phyloP scores from a whole-genome alignment of 768 basidiomycete species.

The Melanogaster broomeanus region DNA sequence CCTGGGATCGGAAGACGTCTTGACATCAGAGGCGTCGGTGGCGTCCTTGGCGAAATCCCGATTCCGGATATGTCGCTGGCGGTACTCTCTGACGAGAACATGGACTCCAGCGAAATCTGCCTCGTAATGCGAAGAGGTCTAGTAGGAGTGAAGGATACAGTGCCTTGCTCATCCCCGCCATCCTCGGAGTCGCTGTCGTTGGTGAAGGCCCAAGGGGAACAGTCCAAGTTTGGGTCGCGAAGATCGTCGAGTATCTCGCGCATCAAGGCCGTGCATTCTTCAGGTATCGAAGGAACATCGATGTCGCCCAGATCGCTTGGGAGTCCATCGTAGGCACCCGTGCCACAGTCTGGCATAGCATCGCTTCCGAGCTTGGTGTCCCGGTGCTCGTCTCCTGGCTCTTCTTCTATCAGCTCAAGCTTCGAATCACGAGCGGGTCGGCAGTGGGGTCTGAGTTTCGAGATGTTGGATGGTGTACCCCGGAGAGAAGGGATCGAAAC shows the following conservation, averaged over 20 bases:
- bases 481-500: not conserved
- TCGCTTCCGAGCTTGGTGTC: too few relatives aligned
- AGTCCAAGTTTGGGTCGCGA: slow-evolving; percentile 13
- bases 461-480: not conserved
- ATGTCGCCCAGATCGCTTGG: not conserved
- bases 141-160: not conserved
- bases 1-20: not conserved
- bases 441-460: not conserved
- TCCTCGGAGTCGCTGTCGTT: slow-evolving; percentile 8
- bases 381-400: not conserved
- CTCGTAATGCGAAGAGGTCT: not conserved
- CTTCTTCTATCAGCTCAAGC: not conserved
- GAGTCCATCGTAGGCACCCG: not conserved
- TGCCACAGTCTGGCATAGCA: not conserved
- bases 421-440: too few relatives aligned
- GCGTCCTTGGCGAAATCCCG: slow-evolving; percentile 6
- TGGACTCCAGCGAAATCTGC: slow-evolving; percentile 1
- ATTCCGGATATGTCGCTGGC: slow-evolving; percentile 3
- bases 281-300: not conserved
- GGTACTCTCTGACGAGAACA: not conserved
- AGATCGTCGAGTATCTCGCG: slow-evolving; percentile 12
- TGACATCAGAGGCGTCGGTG: not conserved
- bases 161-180: not conserved
- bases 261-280: slow-evolving; percentile 10
- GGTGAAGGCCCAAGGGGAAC: not conserved